Evolutionary conservation across 2,329 filamentous ascomycete species (phyloP), one percentile per base, ranked within the genome.

Genomic region (Colletotrichum sp.): DNA sequence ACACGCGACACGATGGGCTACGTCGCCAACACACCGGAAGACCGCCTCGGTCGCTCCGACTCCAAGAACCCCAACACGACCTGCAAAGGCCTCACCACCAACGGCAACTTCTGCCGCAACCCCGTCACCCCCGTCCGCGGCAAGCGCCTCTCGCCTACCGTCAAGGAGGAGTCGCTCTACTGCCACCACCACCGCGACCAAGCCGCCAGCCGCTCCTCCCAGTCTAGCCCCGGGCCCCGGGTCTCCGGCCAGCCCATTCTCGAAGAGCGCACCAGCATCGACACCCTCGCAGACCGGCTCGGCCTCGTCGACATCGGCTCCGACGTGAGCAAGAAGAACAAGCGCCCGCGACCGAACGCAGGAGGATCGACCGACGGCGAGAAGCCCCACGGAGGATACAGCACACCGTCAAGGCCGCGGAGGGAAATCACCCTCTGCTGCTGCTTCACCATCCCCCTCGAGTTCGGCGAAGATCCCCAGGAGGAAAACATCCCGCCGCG

Each of bases 131-230:
- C 83, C 83, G 68, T 49, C 34, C 49, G 32, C 26, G 71, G 76
- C 59, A 77, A 71, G 52, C 70, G 65, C 76, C 80, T 75, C 68
- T 83, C 81, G 80, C 76, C 79, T 75, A 79, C 77, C 76, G 81
- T 84, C 77, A 78, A 80, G 26, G 89, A 91, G 64, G 90, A 92
- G 76, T 88, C 86, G n/a, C 90, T 93, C 66, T 98, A 96, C 86
- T 99, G 96, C 88, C 98, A 95, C 94, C 96, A 98, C 84, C 97
- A 99, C 87, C 96, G 95, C 83, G 95, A 97, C 73, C 97, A 99
- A 84, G 95, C 95, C 72, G 95, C 95, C 72, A 82, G 83, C 79
- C 81, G 83, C 73, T 88, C 89, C 10, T 83, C 88, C 3, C 83
- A 83, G 60, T 88, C 88, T 21, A 89, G 85, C 76, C 86, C 88